Conservation (phyloP, 805 yeast species). For the Nakazawaea pomicola region DNA sequence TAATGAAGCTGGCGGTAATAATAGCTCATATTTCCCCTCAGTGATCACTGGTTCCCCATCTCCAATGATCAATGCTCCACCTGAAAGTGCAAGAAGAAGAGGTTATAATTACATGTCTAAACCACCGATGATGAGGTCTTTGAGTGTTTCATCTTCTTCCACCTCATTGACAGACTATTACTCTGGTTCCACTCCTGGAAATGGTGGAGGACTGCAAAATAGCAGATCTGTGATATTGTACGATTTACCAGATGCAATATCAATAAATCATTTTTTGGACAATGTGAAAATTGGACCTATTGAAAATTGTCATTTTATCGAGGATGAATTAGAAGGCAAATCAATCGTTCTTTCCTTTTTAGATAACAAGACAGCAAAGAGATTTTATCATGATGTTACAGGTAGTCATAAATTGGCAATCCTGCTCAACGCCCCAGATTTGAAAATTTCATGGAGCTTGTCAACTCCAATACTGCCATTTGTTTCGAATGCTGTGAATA, state of each 20-base stretch:
- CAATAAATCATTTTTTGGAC: constrained; percentile 32
- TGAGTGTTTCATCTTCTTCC: constrained; percentile 12
- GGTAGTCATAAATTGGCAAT: constrained; percentile 17
- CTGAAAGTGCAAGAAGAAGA: constrained; percentile 10
- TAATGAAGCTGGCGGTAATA: not conserved
- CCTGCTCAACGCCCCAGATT: constrained; percentile 31
- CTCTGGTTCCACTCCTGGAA: no score
- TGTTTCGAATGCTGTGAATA: constrained; percentile 23
- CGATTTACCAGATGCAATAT: constrained; percentile 15
- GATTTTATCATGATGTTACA: constrained; percentile 18
- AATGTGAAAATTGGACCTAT: constrained; percentile 55
- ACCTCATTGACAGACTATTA: constrained; percentile 11
- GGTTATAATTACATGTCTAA: constrained; percentile 3
- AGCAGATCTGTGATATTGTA: constrained; percentile 22
- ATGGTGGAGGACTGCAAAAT: no score
- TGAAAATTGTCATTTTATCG: constrained; percentile 47
- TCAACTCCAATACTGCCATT: constrained; percentile 21
- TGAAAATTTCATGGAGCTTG: constrained; percentile 28
- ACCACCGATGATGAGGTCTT: constrained; percentile 17
- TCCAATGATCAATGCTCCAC: constrained; percentile 15
- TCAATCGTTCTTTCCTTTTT: constrained; percentile 22
- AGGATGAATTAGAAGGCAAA: constrained; percentile 19
- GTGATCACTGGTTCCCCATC: constrained; percentile 7
- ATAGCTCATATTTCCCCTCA: constrained; percentile 7
- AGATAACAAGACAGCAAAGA: constrained; percentile 17